A percentile compares a stretch with the other conserved stretches of the same genome.
Conservation (phyloP, 1,139 yeast genomes). For the Taphrina flavorubra region DNA sequence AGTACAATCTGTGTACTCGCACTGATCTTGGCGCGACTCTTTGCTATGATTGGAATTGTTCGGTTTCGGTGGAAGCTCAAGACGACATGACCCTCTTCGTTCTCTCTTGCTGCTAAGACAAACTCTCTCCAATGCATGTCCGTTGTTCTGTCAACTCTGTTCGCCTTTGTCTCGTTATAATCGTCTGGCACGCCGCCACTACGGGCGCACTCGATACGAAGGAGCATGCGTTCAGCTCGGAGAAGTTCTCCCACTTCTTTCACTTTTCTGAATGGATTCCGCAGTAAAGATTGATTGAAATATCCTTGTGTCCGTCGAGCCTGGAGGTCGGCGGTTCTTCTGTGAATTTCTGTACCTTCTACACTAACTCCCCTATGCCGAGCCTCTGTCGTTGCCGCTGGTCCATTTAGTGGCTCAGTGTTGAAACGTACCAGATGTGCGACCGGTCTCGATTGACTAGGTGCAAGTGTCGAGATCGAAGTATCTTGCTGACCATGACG, state of each 20-base stretch:
- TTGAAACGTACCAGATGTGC: conserved; percentile 10
- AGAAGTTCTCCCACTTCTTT: conserved; percentile 64
- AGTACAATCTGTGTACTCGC: conserved; percentile 43
- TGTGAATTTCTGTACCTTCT: conserved; percentile 16
- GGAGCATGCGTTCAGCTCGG: conserved; percentile 69
- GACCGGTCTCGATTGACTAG: neutral
- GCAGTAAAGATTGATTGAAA: conserved; percentile 21
- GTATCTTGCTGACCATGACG: conserved; percentile 8
- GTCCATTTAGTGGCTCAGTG: neutral
- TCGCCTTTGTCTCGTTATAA: conserved; percentile 57
- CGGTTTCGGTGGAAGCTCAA: conserved; percentile 67
- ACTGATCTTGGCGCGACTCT: conserved; percentile 43
- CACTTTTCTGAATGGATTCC: conserved; percentile 27
- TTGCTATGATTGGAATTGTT: conserved; percentile 52
- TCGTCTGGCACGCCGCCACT: conserved; percentile 49
- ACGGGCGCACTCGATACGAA: conserved; percentile 59
- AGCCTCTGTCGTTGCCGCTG: neutral
- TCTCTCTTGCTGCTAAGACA: conserved; percentile 65
- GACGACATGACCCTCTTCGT: conserved; percentile 57
- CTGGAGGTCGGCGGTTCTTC: neutral
- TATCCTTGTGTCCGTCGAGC: neutral
- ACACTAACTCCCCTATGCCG: conserved; percentile 11
- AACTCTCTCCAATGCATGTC: conserved; percentile 80
- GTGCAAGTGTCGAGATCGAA: neutral
- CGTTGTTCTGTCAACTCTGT: conserved; percentile 59